These are phyloP conservation scores for Saturnispora silvae DNA, from an alignment of 805 yeast genomes.

Conservation along the genomic window DNA sequence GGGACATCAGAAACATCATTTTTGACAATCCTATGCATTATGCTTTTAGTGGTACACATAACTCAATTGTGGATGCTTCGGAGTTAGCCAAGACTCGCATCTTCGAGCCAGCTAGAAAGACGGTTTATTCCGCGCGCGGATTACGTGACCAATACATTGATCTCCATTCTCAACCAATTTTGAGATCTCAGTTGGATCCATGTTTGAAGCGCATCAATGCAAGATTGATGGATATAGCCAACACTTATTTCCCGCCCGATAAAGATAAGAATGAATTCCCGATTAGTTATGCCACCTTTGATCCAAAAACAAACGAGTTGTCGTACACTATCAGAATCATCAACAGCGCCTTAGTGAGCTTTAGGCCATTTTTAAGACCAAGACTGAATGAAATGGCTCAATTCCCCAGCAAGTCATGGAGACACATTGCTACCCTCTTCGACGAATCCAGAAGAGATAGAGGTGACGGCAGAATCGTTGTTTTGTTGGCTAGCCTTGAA, in stretches of 20 bases:
- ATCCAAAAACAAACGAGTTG: constrained; percentile 41
- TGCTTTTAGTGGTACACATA: neutral
- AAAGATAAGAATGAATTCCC: constrained; percentile 31
- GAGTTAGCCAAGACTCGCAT: constrained; percentile 20
- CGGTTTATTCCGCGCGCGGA: constrained; percentile 37
- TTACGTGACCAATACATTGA: constrained; percentile 4
- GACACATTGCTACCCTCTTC: constrained; percentile 30
- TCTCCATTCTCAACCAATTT: constrained; percentile 44
- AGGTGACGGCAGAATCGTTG: constrained; percentile 25
- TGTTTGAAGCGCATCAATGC: constrained; percentile 51
- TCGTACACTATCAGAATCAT: constrained; percentile 38
- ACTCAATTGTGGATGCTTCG: constrained; percentile 14
- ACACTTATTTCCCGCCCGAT: constrained; percentile 31
- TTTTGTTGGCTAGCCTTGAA: constrained; percentile 25
- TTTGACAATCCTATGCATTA: constrained; percentile 36
- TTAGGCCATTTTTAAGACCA: constrained; percentile 26
- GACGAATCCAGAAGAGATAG: constrained; percentile 31
- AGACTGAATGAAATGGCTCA: constrained; percentile 20
- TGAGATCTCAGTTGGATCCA: constrained; percentile 56
- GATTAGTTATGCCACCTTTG: constrained; percentile 24
- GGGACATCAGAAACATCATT: constrained; percentile 32
- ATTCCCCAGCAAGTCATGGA: constrained; percentile 27
- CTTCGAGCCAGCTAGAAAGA: constrained; percentile 39
- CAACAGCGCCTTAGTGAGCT: constrained; percentile 29
- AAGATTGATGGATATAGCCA: constrained; percentile 35